Base-by-base conservation (phyloP, 2,329 filamentous ascomycete species). In the Zasmidium cellare region DNA sequence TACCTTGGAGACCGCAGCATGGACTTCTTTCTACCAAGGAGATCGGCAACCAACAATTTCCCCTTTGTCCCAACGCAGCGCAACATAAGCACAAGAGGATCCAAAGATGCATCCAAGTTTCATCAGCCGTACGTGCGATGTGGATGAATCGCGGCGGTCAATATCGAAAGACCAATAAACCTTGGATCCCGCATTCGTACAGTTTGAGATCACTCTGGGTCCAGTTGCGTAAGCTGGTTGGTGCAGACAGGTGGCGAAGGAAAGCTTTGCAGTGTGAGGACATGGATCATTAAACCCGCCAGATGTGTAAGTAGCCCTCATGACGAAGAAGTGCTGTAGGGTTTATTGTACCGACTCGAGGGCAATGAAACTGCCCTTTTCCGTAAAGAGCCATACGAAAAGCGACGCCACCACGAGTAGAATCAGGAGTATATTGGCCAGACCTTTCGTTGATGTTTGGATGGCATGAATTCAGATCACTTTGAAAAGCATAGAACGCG, bases 1-100 rank as follows among this genome's bases (percentile, higher is more conserved):
- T 51, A 51, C 48, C 48, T 38, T 22, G 16, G n/a, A 35, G 16
- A 12, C 12, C 18, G 16, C 9, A 19, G 35, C 11, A 6, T 41
- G 35, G 16, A 14, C 48, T 25, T 19, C 1, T 14, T 2, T 6
- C 14, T 19, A 19, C 19, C 16, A 18, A 31, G 14, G 11, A 51
- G 48, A 51, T 51, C n/a, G 24, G 20, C 48, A 22, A n/a, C 19
- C 25, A 19, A 19, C 48, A 51, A 49, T 49, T 18, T 28, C 46
- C 22, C 23, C 16, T 51, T 22, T n/a, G 7, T 35, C 35, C 25
- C 12, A 41, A 5, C 16, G 35, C 12, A n/a, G 35, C 16, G 35
- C 7, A n/a, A 41, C 35, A 14, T n/a, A 41, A 41, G 35, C 35
- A 41, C 11, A 41, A 16, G 35, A 41, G 11, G 35, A 16, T 41